Base-by-base conservation (phyloP, 2,329 filamentous ascomycete genomes). In the Boeremia lycopersici region DNA sequence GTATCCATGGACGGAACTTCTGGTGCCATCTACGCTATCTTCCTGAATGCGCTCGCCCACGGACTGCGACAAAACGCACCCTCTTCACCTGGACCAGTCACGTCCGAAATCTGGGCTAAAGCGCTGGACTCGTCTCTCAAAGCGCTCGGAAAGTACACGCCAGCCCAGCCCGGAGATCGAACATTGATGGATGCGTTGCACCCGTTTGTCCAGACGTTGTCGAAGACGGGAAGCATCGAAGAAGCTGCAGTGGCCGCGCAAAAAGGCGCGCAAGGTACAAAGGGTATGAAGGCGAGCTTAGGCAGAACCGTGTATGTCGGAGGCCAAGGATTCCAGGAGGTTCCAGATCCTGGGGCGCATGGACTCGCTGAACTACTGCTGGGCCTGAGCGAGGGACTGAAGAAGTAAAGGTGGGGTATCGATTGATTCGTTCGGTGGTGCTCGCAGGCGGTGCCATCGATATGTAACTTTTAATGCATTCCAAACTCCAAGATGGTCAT, bases 141-240 rank as follows among this genome's bases (percentile, higher is more conserved):
- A 38, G 57, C 71, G 28, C 79, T 99, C 53, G 84, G 82, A 31
- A 89, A 83, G 69, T 98, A 98, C 75, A 99, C 95, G 2, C 93
- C 93, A 0, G 95, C 95, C 0, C 86, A 88, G 48, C 89, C 89
- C 0, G 95, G 95, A 26, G 95, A 99, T 73, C 84, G 95, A 45
- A 99, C 95, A 0, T 79, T 98, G 31, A 84, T 98, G 30, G 95
- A 99, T 76, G 92, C 93, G 1, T 80, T 99, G 44, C 85, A 90
- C 59, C 95, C 95, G 1, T 99, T 98, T 71, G 87, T 96, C 46
- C 84, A 91, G 38, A 84, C 82, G 3, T 82, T 98, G 2, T 81
- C 77, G 6, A 76, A 83, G 67, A 87, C 86, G 0, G 85, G 84
- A 12, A 84, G 90, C 70, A 73, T 95, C 17, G 82, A 85, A 61